These are phyloP conservation scores for Cynara cardunculus DNA, from an alignment of 129 eudicot species.

Conservation along the genomic window DNA sequence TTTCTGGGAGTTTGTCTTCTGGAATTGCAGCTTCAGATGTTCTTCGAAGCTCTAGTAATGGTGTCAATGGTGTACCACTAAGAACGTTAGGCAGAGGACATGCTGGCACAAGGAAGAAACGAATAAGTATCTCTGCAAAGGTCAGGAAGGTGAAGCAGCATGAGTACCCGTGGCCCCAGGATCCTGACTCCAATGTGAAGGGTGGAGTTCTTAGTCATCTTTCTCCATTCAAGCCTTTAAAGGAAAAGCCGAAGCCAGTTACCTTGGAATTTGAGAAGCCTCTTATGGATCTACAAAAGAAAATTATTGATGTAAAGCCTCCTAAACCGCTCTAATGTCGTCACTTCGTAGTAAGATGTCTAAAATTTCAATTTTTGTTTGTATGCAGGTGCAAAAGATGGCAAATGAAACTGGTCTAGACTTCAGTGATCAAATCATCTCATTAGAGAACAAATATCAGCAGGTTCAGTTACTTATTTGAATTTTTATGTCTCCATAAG, in stretches of 20 bases:
- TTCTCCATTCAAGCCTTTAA: slow-evolving; percentile 80
- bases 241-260: slow-evolving; percentile 78
- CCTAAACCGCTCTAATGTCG: neutral
- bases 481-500: neutral
- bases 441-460: slow-evolving; percentile 72
- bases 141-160: slow-evolving; percentile 61
- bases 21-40: slow-evolving; percentile 68
- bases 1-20: slow-evolving; percentile 45
- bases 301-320: slow-evolving; percentile 65
- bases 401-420: slow-evolving; percentile 91
- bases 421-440: slow-evolving; percentile 66
- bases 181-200: slow-evolving; percentile 79
- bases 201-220: slow-evolving; percentile 90
- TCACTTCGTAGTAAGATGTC: slow-evolving; percentile 1
- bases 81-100: slow-evolving; percentile 53
- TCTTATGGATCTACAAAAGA: slow-evolving; percentile 72
- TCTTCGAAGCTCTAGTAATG: slow-evolving; percentile 63
- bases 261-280: slow-evolving; percentile 91
- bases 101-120: slow-evolving; percentile 39
- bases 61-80: slow-evolving; percentile 58
- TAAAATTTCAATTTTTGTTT: neutral
- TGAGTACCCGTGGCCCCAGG: slow-evolving; percentile 80
- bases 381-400: slow-evolving; percentile 81
- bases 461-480: slow-evolving; percentile 47
- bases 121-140: slow-evolving; percentile 47